Percentiles rank a stretch among this genome's conserved stretches.
Evolutionary conservation across 306 rosid species (phyloP).

Genomic region (Ormosia semicastrata): DNA sequence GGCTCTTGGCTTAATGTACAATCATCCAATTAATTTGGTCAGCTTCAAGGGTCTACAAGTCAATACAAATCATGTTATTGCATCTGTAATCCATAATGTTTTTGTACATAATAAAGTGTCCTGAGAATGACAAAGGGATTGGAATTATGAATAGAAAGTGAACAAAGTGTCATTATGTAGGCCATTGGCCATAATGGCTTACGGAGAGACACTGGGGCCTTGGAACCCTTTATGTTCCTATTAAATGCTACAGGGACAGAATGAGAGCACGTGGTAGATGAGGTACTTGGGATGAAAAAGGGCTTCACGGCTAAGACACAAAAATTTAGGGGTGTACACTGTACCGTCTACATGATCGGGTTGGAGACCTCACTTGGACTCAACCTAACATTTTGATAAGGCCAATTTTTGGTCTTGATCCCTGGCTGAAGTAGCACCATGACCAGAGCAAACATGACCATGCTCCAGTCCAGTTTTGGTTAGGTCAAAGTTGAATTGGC

Average conservation of each 20-base stretch:
- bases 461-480: too few species aligned
- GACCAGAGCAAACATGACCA: too few species aligned
- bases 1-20: slow-evolving; percentile 73
- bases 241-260: background rate
- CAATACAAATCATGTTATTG: slow-evolving; percentile 7
- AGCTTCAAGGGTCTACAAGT: background rate
- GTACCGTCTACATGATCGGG: background rate
- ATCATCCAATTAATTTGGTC: background rate
- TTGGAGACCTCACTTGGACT: background rate
- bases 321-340: background rate
- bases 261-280: slow-evolving; percentile 8
- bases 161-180: slow-evolving; percentile 30
- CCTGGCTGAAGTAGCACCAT: background rate
- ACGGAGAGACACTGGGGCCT: slow-evolving; percentile 6
- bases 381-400: background rate
- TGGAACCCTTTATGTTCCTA: background rate
- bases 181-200: slow-evolving; percentile 21
- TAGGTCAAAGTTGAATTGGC: too few species aligned
- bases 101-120: slow-evolving; percentile 48
- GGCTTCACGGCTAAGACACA: background rate
- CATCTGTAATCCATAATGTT: slow-evolving; percentile 34
- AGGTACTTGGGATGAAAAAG: background rate
- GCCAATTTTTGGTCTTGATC: background rate
- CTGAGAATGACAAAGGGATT: slow-evolving; percentile 24
- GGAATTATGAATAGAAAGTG: slow-evolving; percentile 32